Evolutionary conservation across 129 eudicot genomes (phyloP), one percentile per base, ranked within the genome.

Genomic region (Flaveria robusta): DNA sequence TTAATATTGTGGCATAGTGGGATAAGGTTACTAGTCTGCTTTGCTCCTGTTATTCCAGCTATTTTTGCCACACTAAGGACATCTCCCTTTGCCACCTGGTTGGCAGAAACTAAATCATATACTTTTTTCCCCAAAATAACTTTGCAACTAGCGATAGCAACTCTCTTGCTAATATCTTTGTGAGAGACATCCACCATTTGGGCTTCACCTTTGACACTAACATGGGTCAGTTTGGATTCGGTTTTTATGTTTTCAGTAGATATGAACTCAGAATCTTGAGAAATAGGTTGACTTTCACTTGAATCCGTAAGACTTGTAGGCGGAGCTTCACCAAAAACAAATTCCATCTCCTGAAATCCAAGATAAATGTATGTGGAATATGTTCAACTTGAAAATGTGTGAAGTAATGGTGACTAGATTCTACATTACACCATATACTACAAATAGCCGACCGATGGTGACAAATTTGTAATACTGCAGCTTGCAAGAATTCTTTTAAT

Each of bases 181-280:
- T 86, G 80, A 11, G 98, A 87, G 34, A 90, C 86, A 67, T 93
- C 97, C 46, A 93, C 98, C 98, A 93, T 93, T 71, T 87, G 97
- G 16, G 98, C 97, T 82, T 93, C 96, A 29, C 97, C 97, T 76
- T 79, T 87, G 39, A 65, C 46, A 23, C 84, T 81, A 55, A 90
- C 74, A 77, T 90, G 98, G 13, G 96, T 88, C 83, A 93, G 82
- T 20, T 60, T 60, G 59, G 77, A 26, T 58, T 77, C 79, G 20
- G 11, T 71, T 37, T 72, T 83, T 0, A 42, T 20, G 14, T 42
- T 63, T 42, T 83, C 68, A 12, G 45, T 70, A 16, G 86, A 51
- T 58, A 51, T 23, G 46, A 26, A 9, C 12, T 74, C 80, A 0
- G 89, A 51, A 60, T 78, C 91, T 81, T 77, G 89, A 74, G n/a